Base-by-base conservation (phyloP, 1,284 basidiomycete genomes). In the Apiotrichum veenhuisii region DNA sequence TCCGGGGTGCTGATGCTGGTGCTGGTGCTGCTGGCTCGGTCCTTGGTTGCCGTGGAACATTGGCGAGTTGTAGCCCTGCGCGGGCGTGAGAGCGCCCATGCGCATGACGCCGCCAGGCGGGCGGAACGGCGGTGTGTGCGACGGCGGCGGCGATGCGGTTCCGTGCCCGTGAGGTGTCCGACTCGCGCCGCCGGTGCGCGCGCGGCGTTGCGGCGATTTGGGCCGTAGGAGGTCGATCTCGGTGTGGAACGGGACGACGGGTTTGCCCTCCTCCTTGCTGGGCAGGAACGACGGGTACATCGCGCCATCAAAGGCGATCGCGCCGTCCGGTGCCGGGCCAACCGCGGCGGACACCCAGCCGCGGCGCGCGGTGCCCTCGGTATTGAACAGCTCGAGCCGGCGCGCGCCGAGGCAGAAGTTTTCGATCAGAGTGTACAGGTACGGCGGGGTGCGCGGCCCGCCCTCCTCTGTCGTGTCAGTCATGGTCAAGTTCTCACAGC, bases 321-420 rank as follows among this genome's bases (percentile, higher is more conserved):
- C 71, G 43, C 74, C 23, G 8, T 49, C 26, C 22, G 41, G 46
- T 14, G 15, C 14, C 18, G 59, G 45, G 30, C 23, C 49, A 45
- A 81, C 80, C 22, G 91, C 83, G 1, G 88, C 85, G 9, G 92
- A 92, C 10, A 98, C 87, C 95, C 95, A 99, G 1, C 96, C 95
- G 17, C 86, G 84, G 0, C 94, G 84, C 2, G 92, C 77, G 12
- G 84, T 82, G 0, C 84, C 81, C 3, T 85, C 82, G 15, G 82
- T 84, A 0, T 91, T 92, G 65, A 95, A 98, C 12, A 99, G 78
- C 73, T 98, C 92, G 23, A 99, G 83, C 1, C 95, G 85, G 10
- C 95, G 87, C 0, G 89, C 84, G 14, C 95, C 95, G 54, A 96
- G 87, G 71, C 95, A 98, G 74, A 99, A 98, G 77, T 96, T 97